Base-by-base conservation (phyloP, 768 basidiomycete species). In the Suillus fuscotomentosus region DNA sequence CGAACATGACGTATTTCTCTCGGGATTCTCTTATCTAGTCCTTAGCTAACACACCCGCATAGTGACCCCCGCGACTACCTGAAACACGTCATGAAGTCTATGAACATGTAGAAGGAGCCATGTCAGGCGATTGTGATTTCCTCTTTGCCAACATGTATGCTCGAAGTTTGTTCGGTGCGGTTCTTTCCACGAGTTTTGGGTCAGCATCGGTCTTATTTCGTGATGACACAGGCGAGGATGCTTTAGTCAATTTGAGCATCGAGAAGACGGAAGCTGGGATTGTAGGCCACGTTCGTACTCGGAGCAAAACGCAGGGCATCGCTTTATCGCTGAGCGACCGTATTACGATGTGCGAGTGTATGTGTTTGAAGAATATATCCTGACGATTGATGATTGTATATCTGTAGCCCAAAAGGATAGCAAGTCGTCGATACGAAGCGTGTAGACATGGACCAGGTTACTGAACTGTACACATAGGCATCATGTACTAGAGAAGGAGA, bases 291-390 rank as follows among this genome's bases (percentile, higher is more conserved):
- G 92, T 97, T 8, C 86, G 95, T 64, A 96, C 97, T 75, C 85
- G 95, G 63, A 92, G 91, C 73, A 96, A 97, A 80, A 96, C 95
- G 39, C 95, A 97, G 76, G 95, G 95, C 64, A 96, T 97, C 67
- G 95, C 95, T 6, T 79, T 48, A 48, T 48, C 47, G 47, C n/a
- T 48, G 2, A n/a, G 47, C 1, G 47, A 48, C 5, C 47, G 47
- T 48, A 48, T 48, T 10, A 48, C 47, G 5, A 48, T 48, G 47
- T 48, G 47, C 22, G 47, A 48, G 47, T 48, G 11, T 13, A 22
- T 48, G n/a, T 48, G 11, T 48, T 48, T 47, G n/a, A 47, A n/a
- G n/a, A 2, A 11, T 11, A 22, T 10, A n/a, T 48, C 22, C 13
- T 48, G 47, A 13, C n/a, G 22, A 22, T 48, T 48, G n/a, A 47